Conservation (phyloP, 371 early-diverging fungal species). For the Batkoa obscura region DNA sequence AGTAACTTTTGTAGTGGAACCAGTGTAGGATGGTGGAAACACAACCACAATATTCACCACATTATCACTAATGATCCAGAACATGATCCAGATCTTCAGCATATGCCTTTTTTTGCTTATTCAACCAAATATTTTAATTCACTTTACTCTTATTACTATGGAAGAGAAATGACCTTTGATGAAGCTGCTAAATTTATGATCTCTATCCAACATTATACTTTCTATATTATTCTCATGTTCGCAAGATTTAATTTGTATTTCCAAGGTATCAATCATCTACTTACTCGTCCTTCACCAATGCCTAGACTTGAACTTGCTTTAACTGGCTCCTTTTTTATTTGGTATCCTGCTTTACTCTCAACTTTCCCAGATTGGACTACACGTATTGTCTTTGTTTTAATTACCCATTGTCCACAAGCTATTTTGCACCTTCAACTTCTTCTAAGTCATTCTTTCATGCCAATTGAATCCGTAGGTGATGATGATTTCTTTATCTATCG, state of each 20-base stretch:
- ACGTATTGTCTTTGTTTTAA: conserved; percentile 39
- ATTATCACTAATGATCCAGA: conserved; percentile 72
- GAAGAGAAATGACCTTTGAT: conserved; percentile 63
- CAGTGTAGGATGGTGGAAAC: conserved; percentile 91
- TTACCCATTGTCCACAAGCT: conserved; percentile 67
- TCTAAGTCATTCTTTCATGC: conserved; percentile 90
- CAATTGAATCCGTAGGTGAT: conserved; percentile 51
- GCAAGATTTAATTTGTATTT: conserved; percentile 85
- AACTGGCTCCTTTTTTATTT: conserved; percentile 50
- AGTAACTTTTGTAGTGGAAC: conserved; percentile 75
- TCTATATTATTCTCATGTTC: conserved; percentile 68
- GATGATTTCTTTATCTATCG: conserved; percentile 62
- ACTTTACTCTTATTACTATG: conserved; percentile 84
- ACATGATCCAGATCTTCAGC: conserved; percentile 95
- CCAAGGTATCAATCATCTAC: conserved; percentile 44
- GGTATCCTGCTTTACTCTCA: conserved; percentile 54
- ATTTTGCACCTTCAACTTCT: conserved; percentile 91
- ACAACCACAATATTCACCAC: conserved; percentile 88
- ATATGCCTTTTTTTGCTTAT: conserved; percentile 85
- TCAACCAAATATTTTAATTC: conserved; percentile 56
- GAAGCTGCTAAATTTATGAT: conserved; percentile 48
- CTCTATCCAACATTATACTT: conserved; percentile 61
- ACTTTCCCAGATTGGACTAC: conserved; percentile 39
- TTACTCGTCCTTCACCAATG: conserved; percentile 36
- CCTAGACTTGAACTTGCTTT: conserved; percentile 52